Evolutionary conservation across 352 stramenopile genomes (phyloP).

Genomic region (Elongisporangium anandrum): DNA sequence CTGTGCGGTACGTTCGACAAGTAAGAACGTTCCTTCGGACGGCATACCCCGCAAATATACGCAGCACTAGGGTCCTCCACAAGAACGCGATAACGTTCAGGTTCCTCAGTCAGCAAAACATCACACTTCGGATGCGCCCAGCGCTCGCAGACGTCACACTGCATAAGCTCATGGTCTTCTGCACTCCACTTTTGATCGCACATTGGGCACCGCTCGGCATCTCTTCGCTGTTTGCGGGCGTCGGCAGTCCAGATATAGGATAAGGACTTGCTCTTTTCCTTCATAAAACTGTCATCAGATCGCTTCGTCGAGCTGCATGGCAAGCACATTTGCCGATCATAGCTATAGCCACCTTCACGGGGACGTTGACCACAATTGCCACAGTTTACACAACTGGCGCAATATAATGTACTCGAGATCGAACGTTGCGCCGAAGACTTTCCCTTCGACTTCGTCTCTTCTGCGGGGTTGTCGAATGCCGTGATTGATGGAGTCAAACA

Average conservation of each 20-base stretch:
- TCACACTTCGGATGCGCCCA: constrained; percentile 85
- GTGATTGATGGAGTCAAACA: constrained; percentile 44
- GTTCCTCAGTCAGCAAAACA: constrained; percentile 45
- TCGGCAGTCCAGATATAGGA: constrained; percentile 56
- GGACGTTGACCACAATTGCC: constrained; percentile 40
- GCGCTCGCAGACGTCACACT: constrained; percentile 82
- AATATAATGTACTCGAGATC: constrained; percentile 41
- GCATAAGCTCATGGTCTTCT: constrained; percentile 79
- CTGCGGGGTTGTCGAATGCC: constrained; percentile 4
- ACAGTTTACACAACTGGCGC: constrained; percentile 61
- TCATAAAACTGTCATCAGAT: constrained; percentile 39
- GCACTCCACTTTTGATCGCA: constrained; percentile 64
- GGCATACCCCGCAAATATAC: constrained; percentile 74
- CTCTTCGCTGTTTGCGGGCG: constrained; percentile 42
- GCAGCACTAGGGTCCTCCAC: constrained; percentile 58
- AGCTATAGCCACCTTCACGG: constrained; percentile 57
- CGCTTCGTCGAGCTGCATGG: constrained; percentile 48
- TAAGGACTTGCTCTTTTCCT: constrained; percentile 48
- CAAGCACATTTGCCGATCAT: constrained; percentile 51
- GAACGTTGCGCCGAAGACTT: not conserved
- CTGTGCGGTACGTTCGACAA: constrained; percentile 26
- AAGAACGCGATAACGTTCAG: constrained; percentile 55
- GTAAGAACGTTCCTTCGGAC: constrained; percentile 51
- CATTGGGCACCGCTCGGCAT: constrained; percentile 75
- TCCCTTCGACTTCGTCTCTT: constrained; percentile 7